Percentiles rank a stretch among this genome's conserved stretches.
Evolutionary conservation across 1,284 basidiomycete species (phyloP).

Genomic region (Amylostereum areolatum): DNA sequence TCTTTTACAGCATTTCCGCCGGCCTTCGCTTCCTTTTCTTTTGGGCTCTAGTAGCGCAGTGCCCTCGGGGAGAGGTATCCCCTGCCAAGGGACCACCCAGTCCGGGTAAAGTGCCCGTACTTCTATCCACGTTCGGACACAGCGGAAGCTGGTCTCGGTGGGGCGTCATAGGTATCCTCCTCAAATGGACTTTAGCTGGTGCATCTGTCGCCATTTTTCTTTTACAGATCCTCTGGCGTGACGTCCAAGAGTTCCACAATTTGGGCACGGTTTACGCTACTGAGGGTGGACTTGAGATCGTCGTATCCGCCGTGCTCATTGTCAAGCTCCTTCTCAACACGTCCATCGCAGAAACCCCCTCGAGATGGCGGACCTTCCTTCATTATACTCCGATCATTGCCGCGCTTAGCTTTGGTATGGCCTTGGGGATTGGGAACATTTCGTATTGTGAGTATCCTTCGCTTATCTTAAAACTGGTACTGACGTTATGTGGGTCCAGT

Average conservation of each 20-base stretch:
- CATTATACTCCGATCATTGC: constrained; percentile 47
- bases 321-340: constrained; percentile 59
- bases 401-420: constrained; percentile 46
- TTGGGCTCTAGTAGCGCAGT: constrained; percentile 57
- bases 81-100: constrained; percentile 1
- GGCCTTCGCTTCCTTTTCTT: constrained; percentile 61
- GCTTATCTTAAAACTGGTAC: constrained; percentile 5
- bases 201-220: constrained; percentile 39
- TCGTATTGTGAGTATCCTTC: constrained; percentile 45
- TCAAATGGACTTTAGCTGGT: constrained; percentile 46
- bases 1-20: constrained; percentile 49
- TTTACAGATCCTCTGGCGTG: constrained; percentile 62
- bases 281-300: constrained; percentile 51
- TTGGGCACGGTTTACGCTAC: constrained; percentile 51
- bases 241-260: constrained; percentile 33
- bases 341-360: constrained; percentile 32
- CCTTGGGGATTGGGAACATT: constrained; percentile 51
- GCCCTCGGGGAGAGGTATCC: constrained; percentile 40
- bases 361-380: constrained; percentile 39
- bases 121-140: constrained; percentile 28
- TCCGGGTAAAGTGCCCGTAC: constrained; percentile 13
- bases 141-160: constrained; percentile 60
- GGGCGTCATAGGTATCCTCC: constrained; percentile 46
- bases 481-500: constrained; percentile 32
- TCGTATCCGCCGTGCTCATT: constrained; percentile 52